phyloP scores from a whole-genome alignment of 169 alveolate genomes.

The Eimeria tenella region DNA sequence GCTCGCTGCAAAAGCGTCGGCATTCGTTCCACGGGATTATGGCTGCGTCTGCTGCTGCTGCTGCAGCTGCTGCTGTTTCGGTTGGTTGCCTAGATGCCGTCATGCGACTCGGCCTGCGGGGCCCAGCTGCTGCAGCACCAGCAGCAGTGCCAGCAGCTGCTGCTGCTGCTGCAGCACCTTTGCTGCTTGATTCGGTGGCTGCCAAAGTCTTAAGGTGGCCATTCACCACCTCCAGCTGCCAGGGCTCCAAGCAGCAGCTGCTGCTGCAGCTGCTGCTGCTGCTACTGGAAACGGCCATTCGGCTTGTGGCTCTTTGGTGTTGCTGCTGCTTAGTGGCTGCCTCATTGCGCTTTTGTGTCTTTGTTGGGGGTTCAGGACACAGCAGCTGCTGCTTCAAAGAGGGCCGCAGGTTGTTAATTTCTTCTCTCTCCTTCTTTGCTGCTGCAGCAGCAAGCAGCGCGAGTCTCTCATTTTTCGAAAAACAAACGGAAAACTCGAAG shows the following conservation, averaged over 20 bases:
- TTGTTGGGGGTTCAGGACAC: neutral
- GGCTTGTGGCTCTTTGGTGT: neutral
- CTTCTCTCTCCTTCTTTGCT: neutral
- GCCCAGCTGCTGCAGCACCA: neutral
- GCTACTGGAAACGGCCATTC: neutral
- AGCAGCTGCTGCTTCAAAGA: neutral
- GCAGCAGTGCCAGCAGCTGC: neutral
- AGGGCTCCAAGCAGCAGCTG: neutral
- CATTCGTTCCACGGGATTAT: slow-evolving; percentile 1
- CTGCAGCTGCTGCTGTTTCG: slow-evolving; percentile 31
- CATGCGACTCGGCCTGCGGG: slow-evolving; percentile 11
- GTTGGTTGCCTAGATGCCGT: neutral
- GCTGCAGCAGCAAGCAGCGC: slow-evolving; percentile 27
- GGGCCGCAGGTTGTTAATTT: neutral
- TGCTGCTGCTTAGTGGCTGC: neutral
- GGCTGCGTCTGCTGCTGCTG: slow-evolving; percentile 48
- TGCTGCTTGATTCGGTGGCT: neutral
- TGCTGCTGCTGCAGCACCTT: neutral
- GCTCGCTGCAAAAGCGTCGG: neutral
- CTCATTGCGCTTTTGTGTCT: neutral
- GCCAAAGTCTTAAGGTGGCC: neutral
- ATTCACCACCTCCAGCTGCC: slow-evolving; percentile 11
- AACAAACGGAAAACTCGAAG: neutral
- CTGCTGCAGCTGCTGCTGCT: slow-evolving; percentile 51
- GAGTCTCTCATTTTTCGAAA: neutral